A percentile compares a stretch with the other conserved stretches of the same genome.
Evolutionary conservation across 345 rosid species (phyloP).

Genomic region (Gossypium ekmanianum): DNA sequence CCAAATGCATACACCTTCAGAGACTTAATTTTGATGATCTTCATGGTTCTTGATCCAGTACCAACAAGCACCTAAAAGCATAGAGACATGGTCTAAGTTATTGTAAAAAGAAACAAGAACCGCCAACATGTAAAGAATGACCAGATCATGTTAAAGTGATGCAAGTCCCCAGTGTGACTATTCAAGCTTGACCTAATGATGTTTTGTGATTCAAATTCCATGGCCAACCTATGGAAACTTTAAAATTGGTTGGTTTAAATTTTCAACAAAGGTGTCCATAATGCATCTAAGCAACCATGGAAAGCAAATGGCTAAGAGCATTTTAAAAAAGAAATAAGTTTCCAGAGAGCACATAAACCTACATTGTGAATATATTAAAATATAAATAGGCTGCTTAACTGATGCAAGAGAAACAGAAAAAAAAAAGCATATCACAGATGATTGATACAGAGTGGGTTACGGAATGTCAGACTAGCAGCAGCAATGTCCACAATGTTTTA

Average conservation of each 20-base stretch:
- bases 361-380: not conserved
- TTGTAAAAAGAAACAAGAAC: not conserved
- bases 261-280: not conserved
- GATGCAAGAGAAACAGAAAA: not conserved
- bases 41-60: slow-evolving; percentile 88
- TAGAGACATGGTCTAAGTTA: not conserved
- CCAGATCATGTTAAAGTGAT: not conserved
- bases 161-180: slow-evolving; percentile 33
- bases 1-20: slow-evolving; percentile 86
- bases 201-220: slow-evolving; percentile 7
- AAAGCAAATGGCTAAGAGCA: not conserved
- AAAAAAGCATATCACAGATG: slow-evolving; percentile 5
- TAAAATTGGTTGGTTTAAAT: not conserved
- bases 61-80: slow-evolving; percentile 84
- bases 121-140: not conserved
- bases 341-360: not conserved
- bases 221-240: not conserved
- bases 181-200: not conserved
- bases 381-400: not conserved
- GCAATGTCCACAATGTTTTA: slow-evolving; percentile 23
- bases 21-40: slow-evolving; percentile 71
- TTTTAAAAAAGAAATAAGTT: not conserved
- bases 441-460: not conserved
- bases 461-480: not conserved
- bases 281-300: not conserved